These are phyloP conservation scores for Mallotus repandus DNA, from an alignment of 441 rosid genomes.

Conservation along the genomic window DNA sequence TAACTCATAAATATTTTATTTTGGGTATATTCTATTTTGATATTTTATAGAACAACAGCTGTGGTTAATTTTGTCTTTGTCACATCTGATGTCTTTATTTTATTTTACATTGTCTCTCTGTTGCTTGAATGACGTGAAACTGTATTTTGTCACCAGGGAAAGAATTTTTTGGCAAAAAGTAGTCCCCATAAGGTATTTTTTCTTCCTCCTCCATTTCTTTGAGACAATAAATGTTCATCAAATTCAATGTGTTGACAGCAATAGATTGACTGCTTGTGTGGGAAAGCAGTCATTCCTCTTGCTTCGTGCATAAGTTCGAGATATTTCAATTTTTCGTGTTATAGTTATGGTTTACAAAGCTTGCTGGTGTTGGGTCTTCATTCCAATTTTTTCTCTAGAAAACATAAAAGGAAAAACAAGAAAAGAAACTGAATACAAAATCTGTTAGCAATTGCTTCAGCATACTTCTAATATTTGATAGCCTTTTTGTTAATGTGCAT, in stretches of 20 bases:
- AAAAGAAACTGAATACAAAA: not conserved
- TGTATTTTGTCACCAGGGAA: constrained; percentile 42
- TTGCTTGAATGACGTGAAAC: constrained; percentile 24
- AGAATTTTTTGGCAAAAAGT: constrained; percentile 52
- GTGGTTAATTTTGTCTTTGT: not conserved
- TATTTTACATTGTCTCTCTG: not conserved
- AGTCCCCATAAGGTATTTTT: constrained; percentile 60
- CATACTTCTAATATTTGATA: not conserved
- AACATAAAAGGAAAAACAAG: not conserved
- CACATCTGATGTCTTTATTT: constrained; percentile 1
- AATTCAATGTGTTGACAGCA: not conserved
- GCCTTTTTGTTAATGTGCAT: constrained; percentile 5
- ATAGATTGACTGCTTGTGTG: not conserved
- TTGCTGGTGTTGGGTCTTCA: not conserved
- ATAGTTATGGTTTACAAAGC: not conserved
- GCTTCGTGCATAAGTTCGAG: not conserved
- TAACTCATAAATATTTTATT: not conserved
- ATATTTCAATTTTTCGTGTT: not conserved
- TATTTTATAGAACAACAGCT: not conserved
- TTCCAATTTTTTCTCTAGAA: not conserved
- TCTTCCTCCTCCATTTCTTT: not conserved
- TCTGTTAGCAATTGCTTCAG: not conserved
- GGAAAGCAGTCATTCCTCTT: not conserved
- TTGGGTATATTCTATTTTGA: not conserved
- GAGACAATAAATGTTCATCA: not conserved